These are phyloP conservation scores for Lasiosphaeria ovina DNA, from an alignment of 495 filamentous ascomycete species.

Conservation along the genomic window DNA sequence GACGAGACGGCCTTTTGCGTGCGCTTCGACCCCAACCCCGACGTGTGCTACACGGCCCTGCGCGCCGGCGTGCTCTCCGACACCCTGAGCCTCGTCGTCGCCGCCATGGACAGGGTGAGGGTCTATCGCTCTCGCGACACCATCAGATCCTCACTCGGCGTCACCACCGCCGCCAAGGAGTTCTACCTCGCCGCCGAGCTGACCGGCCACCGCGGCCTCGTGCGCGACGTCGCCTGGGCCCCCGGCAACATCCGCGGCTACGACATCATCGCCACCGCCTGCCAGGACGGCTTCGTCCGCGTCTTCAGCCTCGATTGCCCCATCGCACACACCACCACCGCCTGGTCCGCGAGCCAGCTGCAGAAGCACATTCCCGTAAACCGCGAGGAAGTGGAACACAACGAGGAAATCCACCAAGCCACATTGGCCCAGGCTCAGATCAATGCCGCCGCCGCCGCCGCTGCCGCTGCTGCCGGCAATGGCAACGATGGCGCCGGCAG, in stretches of 20 bases:
- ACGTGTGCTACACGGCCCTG: conserved; percentile 72
- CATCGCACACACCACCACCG: conserved; percentile 6
- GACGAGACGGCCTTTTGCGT: conserved; percentile 86
- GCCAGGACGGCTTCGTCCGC: conserved; percentile 83
- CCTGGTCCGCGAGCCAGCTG: conserved; percentile 33
- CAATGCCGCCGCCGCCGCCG: not conserved
- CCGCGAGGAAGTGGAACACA: too few relatives aligned
- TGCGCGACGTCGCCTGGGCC: conserved; percentile 93
- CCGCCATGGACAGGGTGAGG: conserved; percentile 74
- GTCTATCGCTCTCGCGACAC: conserved; percentile 72
- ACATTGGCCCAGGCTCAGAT: not conserved
- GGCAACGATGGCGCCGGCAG: not conserved
- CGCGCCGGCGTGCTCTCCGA: conserved; percentile 73
- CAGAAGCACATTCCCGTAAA: conserved; percentile 8
- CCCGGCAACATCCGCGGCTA: conserved; percentile 81
- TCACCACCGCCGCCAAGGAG: conserved; percentile 51
- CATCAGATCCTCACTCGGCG: conserved; percentile 50
- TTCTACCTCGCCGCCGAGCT: conserved; percentile 82
- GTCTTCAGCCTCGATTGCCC: conserved; percentile 78
- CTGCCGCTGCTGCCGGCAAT: not conserved
- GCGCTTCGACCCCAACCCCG: conserved; percentile 78
- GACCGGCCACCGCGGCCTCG: conserved; percentile 61
- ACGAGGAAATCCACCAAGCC: too few relatives aligned
- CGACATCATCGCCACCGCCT: conserved; percentile 87
- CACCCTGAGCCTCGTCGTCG: conserved; percentile 73